These are phyloP conservation scores for Bipolaris cookei DNA, from an alignment of 2,329 filamentous ascomycete species.

Conservation along the genomic window DNA sequence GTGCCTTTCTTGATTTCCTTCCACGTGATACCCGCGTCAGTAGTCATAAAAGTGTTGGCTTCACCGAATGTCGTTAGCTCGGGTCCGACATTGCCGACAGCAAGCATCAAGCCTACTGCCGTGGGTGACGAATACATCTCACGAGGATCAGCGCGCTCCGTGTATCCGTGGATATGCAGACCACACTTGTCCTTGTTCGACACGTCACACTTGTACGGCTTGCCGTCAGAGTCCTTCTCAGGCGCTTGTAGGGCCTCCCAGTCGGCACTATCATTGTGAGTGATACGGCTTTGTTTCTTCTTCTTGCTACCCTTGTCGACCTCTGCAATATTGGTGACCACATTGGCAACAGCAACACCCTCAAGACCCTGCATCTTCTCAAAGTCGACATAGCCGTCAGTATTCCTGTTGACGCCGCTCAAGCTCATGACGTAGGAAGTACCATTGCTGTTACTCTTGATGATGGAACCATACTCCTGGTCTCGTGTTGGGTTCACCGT, in stretches of 20 bases:
- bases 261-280: conserved; percentile 91
- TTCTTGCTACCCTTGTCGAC: conserved; percentile 70
- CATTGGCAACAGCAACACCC: conserved; percentile 85
- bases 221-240: conserved; percentile 70
- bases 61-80: conserved; percentile 70
- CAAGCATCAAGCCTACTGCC: conserved; percentile 90
- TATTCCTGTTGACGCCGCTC: conserved; percentile 79
- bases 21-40: conserved; percentile 91
- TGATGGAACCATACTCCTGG: conserved; percentile 79
- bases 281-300: conserved; percentile 87
- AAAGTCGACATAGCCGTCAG: conserved; percentile 83
- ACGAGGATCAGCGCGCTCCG: conserved; percentile 79
- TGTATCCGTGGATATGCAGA: conserved; percentile 94
- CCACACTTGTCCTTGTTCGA: conserved; percentile 70
- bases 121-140: conserved; percentile 89
- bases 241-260: conserved; percentile 83
- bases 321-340: conserved; percentile 76
- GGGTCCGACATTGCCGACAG: conserved; percentile 85
- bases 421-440: conserved; percentile 91
- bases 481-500: conserved; percentile 71
- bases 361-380: conserved; percentile 94
- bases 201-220: conserved; percentile 72
- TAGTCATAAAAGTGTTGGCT: conserved; percentile 88
- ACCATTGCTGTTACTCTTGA: conserved; percentile 98
- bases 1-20: conserved; percentile 81